Conservation (phyloP, 495 filamentous ascomycete species). For the Trypethelium eluteriae region DNA sequence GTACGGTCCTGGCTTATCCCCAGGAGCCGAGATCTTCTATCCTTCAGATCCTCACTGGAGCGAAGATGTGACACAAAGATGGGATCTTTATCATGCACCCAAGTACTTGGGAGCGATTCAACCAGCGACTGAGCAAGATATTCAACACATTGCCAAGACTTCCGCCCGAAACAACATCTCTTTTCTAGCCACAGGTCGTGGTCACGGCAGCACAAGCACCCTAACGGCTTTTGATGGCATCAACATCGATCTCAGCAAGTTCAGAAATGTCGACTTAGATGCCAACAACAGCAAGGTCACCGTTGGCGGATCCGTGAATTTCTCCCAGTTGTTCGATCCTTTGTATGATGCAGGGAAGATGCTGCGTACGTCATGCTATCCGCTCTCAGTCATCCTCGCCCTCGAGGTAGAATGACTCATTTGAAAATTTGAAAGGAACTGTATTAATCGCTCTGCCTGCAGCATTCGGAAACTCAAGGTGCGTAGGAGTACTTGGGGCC, state of each 20-base stretch:
- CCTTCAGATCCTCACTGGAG: neutral
- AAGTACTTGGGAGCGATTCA: neutral
- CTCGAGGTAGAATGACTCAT: neutral
- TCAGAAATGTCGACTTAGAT: neutral
- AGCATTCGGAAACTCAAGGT: constrained; percentile 3
- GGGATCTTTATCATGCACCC: neutral
- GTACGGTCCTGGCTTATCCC: neutral
- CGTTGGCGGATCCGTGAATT: constrained; percentile 10
- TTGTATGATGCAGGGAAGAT: constrained; percentile 1
- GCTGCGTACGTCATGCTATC: constrained; percentile 3
- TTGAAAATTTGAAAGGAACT: neutral
- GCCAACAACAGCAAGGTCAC: neutral
- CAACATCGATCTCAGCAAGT: neutral
- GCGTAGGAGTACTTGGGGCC: constrained; percentile 23
- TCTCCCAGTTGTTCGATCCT: constrained; percentile 3
- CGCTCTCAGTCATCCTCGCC: neutral
- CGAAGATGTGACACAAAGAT: neutral
- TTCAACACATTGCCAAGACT: neutral
- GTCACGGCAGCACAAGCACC: neutral
- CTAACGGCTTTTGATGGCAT: neutral
- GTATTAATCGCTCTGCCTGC: neutral
- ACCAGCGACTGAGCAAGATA: neutral
- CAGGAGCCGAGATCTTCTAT: neutral
- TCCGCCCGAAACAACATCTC: neutral
- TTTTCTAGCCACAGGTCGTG: neutral